These are phyloP conservation scores for Pestalotiopsis fici DNA, from an alignment of 2,329 filamentous ascomycete genomes.

Conservation along the genomic window DNA sequence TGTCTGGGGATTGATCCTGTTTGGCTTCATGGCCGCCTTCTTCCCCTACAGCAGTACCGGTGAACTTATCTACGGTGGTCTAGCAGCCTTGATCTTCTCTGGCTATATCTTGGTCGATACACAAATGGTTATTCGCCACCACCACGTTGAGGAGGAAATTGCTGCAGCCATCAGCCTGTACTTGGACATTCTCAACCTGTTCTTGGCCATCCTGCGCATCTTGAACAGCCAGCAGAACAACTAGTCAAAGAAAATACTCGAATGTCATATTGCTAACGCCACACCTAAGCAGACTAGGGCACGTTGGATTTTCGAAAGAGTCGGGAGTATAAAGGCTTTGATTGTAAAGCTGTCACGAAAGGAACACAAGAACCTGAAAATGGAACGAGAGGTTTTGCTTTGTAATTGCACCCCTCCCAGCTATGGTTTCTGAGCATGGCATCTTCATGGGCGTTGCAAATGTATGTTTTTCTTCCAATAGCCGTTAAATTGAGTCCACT, in stretches of 20 bases:
- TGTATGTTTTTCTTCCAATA: background rate
- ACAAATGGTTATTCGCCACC: conserved; percentile 91
- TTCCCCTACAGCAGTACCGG: conserved; percentile 79
- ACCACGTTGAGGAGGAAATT: conserved; percentile 98
- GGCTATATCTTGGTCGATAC: conserved; percentile 96
- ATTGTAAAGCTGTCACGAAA: background rate
- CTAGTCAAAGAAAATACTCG: conserved; percentile 18
- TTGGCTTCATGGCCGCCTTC: conserved; percentile 91
- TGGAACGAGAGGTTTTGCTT: background rate
- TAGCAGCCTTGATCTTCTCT: conserved; percentile 85
- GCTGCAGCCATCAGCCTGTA: conserved; percentile 93
- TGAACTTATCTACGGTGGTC: conserved; percentile 83
- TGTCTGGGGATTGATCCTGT: conserved; percentile 87
- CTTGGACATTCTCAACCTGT: conserved; percentile 94
- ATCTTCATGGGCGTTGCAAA: background rate
- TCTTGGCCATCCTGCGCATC: conserved; percentile 92
- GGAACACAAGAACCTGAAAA: background rate
- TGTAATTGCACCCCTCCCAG: background rate
- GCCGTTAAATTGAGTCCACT: background rate
- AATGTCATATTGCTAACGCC: background rate
- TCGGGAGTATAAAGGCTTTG: background rate
- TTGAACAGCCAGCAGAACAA: conserved; percentile 96
- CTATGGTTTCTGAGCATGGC: background rate
- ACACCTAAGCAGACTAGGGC: background rate
- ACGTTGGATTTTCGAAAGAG: background rate